Percentiles rank a stretch among this genome's conserved stretches.
Evolutionary conservation across 805 yeast species (phyloP).

Genomic region (Cyberlindnera nakhonratchasimensis): DNA sequence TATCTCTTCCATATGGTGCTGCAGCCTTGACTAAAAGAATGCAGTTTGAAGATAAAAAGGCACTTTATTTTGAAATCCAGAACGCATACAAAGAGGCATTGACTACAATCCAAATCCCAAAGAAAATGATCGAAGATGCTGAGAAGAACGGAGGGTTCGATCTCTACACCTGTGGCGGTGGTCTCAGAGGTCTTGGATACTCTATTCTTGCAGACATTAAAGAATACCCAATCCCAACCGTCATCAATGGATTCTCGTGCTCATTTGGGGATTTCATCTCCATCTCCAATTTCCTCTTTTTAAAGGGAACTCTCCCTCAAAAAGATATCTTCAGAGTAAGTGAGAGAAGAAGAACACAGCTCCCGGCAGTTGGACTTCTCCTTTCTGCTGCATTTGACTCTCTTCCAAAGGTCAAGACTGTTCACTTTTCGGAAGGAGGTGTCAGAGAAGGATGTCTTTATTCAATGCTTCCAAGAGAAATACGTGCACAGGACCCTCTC

Average conservation of each 20-base stretch:
- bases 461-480: constrained; percentile 52
- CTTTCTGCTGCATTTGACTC: constrained; percentile 61
- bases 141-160: constrained; percentile 55
- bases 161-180: constrained; percentile 71
- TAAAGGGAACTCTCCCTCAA: constrained; percentile 46
- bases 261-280: constrained; percentile 48
- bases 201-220: constrained; percentile 47
- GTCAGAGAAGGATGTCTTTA: constrained; percentile 73
- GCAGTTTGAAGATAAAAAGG: constrained; percentile 46
- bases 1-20: constrained; percentile 71
- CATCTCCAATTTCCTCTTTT: constrained; percentile 47
- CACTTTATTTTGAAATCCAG: constrained; percentile 50
- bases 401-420: constrained; percentile 55
- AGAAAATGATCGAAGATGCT: constrained; percentile 47
- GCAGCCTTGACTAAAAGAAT: constrained; percentile 60
- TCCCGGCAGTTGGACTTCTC: constrained; percentile 66
- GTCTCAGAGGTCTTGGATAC: constrained; percentile 68
- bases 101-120: constrained; percentile 49
- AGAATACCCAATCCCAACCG: constrained; percentile 65
- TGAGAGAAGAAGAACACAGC: constrained; percentile 59
- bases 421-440: constrained; percentile 74
- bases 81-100: constrained; percentile 49
- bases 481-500: constrained; percentile 66
- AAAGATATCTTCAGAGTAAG: constrained; percentile 58
- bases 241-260: constrained; percentile 66